Conservation (phyloP, 768 basidiomycete genomes). For the Kwoniella sp. region DNA sequence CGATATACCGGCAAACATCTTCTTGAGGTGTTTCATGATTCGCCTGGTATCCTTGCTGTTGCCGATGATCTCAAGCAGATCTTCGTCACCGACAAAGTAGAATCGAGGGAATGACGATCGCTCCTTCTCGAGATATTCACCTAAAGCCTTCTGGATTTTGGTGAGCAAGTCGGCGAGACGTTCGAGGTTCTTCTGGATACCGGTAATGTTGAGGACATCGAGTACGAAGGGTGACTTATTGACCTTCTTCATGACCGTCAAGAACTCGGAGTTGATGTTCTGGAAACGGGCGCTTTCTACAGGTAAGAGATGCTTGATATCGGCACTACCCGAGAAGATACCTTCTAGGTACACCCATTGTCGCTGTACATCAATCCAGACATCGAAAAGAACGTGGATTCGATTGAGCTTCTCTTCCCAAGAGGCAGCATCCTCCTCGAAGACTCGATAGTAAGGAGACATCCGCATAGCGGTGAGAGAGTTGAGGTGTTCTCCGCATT, state of each 20-base stretch:
- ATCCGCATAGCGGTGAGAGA: constrained; percentile 95
- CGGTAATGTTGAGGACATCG: constrained; percentile 93
- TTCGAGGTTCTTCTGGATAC: constrained; percentile 95
- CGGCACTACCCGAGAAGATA: constrained; percentile 98
- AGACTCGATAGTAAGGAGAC: constrained; percentile 90
- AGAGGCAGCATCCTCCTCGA: constrained; percentile 65
- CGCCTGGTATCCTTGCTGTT: constrained; percentile 98
- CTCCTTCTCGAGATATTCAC: constrained; percentile 97
- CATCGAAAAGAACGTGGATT: constrained; percentile 94
- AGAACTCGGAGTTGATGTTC: constrained; percentile 97
- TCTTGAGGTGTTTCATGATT: constrained; percentile 99
- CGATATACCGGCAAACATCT: constrained; percentile 99
- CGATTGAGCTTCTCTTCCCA: constrained; percentile 98
- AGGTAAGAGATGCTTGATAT: constrained; percentile 97
- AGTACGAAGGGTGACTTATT: constrained; percentile 98
- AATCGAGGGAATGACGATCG: constrained; percentile 97
- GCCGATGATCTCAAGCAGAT: constrained; percentile 96
- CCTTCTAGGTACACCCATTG: constrained; percentile 99
- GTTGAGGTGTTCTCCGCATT: constrained; percentile 95
- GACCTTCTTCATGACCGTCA: constrained; percentile 98
- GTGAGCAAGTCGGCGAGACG: constrained; percentile 91
- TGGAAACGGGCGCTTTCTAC: constrained; percentile 97
- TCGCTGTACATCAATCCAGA: constrained; percentile 99
- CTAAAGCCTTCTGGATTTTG: constrained; percentile 98
- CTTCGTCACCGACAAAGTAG: constrained; percentile 99